Percentiles rank a stretch among this genome's conserved stretches.
Conservation (phyloP, 805 yeast genomes). For the Blastobotrys robertii region DNA sequence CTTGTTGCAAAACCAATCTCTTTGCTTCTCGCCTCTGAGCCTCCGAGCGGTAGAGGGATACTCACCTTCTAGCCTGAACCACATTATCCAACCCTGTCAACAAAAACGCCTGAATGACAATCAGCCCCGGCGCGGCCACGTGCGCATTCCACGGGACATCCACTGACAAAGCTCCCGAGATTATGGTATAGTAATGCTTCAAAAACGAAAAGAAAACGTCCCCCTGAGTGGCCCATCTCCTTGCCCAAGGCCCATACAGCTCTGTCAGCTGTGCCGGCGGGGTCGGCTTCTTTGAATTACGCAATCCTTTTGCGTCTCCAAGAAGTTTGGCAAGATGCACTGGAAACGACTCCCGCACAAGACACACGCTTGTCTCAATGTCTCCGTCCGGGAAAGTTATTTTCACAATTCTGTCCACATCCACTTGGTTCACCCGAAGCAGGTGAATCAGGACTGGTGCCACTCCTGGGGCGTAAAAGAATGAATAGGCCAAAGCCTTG, state of each 20-base stretch:
- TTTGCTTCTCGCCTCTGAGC: no score
- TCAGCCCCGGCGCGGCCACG: constrained; percentile 20
- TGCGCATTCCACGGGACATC: constrained; percentile 15
- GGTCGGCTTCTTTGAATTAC: constrained; percentile 1
- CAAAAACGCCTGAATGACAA: constrained; percentile 18
- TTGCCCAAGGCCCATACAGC: constrained; percentile 28
- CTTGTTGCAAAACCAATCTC: no score
- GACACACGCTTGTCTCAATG: not conserved
- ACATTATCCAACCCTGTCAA: constrained; percentile 18
- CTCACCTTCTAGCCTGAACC: constrained; percentile 10
- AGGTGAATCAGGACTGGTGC: constrained; percentile 35
- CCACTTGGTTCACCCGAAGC: constrained; percentile 21
- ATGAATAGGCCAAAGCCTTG: constrained; percentile 58
- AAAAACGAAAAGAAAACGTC: constrained; percentile 32
- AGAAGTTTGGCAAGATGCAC: constrained; percentile 19
- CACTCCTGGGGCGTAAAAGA: constrained; percentile 43
- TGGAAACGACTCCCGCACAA: constrained; percentile 17
- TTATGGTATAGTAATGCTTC: constrained; percentile 31
- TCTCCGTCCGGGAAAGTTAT: constrained; percentile 5
- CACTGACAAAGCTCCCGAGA: constrained; percentile 13
- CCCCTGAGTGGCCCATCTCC: constrained; percentile 27
- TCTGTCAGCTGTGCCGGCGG: constrained; percentile 14
- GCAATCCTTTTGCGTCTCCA: constrained; percentile 13
- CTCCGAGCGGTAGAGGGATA: not conserved
- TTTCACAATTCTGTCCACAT: constrained; percentile 18